A percentile compares a stretch with the other conserved stretches of the same genome.
Conservation (phyloP, 139 green algal species). For the Haematococcus lacustris region DNA sequence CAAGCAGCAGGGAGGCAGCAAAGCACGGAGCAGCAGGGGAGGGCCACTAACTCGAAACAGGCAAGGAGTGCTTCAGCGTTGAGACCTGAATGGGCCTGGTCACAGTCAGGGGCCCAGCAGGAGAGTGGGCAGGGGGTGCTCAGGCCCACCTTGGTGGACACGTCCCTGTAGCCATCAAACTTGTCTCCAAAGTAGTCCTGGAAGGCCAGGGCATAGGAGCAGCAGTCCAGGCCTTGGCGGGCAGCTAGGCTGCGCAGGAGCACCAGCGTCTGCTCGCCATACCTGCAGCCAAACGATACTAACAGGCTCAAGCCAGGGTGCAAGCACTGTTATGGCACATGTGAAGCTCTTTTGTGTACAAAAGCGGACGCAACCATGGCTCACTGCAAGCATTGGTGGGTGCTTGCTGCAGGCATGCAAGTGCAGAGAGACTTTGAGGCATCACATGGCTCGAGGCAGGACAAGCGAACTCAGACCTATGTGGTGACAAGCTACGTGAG, state of each 20-base stretch:
- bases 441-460: too few relatives aligned
- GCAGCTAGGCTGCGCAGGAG: constrained; percentile 32
- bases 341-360: constrained; percentile 31
- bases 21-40: background rate
- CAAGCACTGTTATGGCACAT: too few relatives aligned
- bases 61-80: background rate
- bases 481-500: too few relatives aligned
- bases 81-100: background rate
- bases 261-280: constrained; percentile 46
- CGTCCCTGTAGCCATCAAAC: constrained; percentile 51
- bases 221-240: constrained; percentile 25
- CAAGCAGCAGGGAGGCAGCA: background rate
- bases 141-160: constrained; percentile 26
- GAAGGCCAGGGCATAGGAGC: constrained; percentile 27
- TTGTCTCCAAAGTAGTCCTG: constrained; percentile 21
- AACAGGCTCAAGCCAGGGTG: too few relatives aligned
- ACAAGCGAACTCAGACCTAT: too few relatives aligned
- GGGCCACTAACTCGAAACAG: background rate
- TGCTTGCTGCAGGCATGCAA: too few relatives aligned
- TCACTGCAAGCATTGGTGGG: too few relatives aligned
- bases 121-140: background rate
- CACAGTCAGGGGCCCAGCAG: background rate
- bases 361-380: too few relatives aligned
- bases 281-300: constrained; percentile 26
- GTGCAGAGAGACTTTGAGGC: too few relatives aligned